Percentiles rank a stretch among this genome's conserved stretches.
phyloP scores from a whole-genome alignment of 2,329 filamentous ascomycete species.

The Penicillium decumbens region DNA sequence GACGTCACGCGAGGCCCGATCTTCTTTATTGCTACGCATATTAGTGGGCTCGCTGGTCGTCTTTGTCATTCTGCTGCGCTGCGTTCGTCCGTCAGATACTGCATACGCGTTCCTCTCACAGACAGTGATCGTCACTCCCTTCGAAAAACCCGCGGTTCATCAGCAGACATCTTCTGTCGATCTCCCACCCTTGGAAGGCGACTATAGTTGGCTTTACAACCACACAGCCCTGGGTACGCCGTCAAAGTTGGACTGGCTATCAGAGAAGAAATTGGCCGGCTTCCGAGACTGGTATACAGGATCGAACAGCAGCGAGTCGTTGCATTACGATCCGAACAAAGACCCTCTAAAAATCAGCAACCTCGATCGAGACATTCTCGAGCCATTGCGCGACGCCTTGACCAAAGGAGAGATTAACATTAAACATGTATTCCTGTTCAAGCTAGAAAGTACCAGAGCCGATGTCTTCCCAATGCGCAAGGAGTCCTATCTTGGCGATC shows the following conservation, averaged over 20 bases:
- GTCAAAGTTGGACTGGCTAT: conserved; percentile 19
- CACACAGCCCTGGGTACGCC: conserved; percentile 18
- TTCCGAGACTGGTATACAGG: conserved; percentile 24
- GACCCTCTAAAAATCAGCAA: conserved; percentile 44
- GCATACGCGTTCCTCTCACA: conserved; percentile 21
- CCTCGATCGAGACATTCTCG: conserved; percentile 30
- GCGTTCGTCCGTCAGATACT: conserved; percentile 13
- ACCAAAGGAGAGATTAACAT: conserved; percentile 29
- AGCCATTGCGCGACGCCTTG: conserved; percentile 19
- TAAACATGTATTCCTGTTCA: conserved; percentile 40
- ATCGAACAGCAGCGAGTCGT: not conserved
- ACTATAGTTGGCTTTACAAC: conserved; percentile 22
- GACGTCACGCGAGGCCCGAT: not conserved
- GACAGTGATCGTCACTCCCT: conserved; percentile 20
- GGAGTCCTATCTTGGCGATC: conserved; percentile 28
- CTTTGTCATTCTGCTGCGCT: conserved; percentile 10
- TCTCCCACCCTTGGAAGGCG: conserved; percentile 11
- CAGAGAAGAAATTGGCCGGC: conserved; percentile 11
- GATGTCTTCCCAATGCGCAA: conserved; percentile 44
- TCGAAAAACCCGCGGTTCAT: conserved; percentile 13
- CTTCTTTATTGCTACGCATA: conserved; percentile 4
- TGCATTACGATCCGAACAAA: conserved; percentile 33
- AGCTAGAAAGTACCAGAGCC: conserved; percentile 43
- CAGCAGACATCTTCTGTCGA: conserved; percentile 9
- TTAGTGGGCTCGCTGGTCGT: conserved; percentile 2